Evolutionary conservation across 495 filamentous ascomycete genomes (phyloP), one percentile per base, ranked within the genome.

Genomic region (Penicillium bialowiezense): DNA sequence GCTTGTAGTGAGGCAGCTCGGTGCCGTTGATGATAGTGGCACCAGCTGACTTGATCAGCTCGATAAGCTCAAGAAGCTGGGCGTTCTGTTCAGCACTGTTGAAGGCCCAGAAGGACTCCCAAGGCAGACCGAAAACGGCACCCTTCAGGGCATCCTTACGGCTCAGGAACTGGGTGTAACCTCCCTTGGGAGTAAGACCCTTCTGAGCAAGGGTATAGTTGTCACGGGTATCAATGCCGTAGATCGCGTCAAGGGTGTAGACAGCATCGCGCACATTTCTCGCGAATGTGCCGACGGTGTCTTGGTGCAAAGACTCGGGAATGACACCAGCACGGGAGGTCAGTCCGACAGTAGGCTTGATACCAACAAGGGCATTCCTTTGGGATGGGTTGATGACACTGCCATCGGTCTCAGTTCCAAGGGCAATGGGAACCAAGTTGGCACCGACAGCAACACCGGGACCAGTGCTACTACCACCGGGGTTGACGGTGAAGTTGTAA

Each of bases 331-430:
- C 77, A 23, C 85, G 73, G 29, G 81, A 84, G 1, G 80, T 84
- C 37, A 85, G 59, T 2, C 86, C 86, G 9, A 87, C 82, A 1
- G 84, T 85, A 9, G 85, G 85, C 63, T 88, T 88, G 62, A 86
- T 74, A 6, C 82, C 82, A 12, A 86, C 69, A 48, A 82, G 77
- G 20, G 67, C 59, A 50, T 78, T 86, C 28, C 75, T 44, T 13
- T 52, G 41, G 1, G 86, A 85, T 3, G 86, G 86, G 60, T 83
- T 84, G 63, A 88, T 87, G 6, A 88, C 78, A 69, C 81, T 85
- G 13, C 84, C 84, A 59, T 89, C 86, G 0, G 85, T 90, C 64
- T 88, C 86, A 0, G 86, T 87, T n/a, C 86, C 86, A 5, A 89
- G 58, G 1, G 82, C 71, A 60, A 89, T 82, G 0, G 78, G 70